phyloP scores from a whole-genome alignment of 2,329 filamentous ascomycete genomes.

The Penicillium italicum region DNA sequence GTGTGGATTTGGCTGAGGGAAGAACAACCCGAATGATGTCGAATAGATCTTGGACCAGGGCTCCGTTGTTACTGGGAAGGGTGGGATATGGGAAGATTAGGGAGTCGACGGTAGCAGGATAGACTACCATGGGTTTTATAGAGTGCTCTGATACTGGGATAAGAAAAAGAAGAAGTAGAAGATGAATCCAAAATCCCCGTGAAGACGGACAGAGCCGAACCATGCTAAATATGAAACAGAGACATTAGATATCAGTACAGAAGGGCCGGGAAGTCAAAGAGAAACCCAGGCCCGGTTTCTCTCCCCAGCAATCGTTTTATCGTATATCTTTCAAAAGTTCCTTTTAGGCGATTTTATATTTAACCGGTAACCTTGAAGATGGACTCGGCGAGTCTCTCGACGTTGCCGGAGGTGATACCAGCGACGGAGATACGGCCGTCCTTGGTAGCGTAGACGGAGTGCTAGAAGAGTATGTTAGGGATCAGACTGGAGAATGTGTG shows the following conservation, averaged over 20 bases:
- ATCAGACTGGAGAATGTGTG: not conserved
- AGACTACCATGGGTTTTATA: not conserved
- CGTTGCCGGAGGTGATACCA: slow-evolving; percentile 50
- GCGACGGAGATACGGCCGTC: slow-evolving; percentile 52
- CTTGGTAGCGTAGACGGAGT: slow-evolving; percentile 96
- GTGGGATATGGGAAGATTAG: not conserved
- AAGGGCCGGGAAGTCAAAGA: slow-evolving; percentile 6
- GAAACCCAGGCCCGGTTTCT: slow-evolving; percentile 3
- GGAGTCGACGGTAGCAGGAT: not conserved
- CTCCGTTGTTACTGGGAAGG: too few relatives aligned
- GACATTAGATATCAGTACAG: slow-evolving; percentile 30
- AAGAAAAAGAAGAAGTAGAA: not conserved
- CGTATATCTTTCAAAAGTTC: slow-evolving; percentile 2
- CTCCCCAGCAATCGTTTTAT: slow-evolving; percentile 5
- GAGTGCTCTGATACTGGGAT: not conserved
- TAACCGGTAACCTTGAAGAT: slow-evolving; percentile 52
- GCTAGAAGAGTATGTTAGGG: slow-evolving; percentile 44
- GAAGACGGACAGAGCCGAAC: slow-evolving; percentile 23
- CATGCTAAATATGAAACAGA: slow-evolving; percentile 28
- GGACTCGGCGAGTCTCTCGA: slow-evolving; percentile 49
- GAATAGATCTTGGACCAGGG: too few relatives aligned
- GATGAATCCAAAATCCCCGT: slow-evolving; percentile 21
- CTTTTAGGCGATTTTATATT: slow-evolving; percentile 8
- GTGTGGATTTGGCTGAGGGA: too few relatives aligned
- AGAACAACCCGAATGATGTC: too few relatives aligned